Conservation (phyloP, 108 stramenopile genomes). For the Skeletonema marinoi region DNA sequence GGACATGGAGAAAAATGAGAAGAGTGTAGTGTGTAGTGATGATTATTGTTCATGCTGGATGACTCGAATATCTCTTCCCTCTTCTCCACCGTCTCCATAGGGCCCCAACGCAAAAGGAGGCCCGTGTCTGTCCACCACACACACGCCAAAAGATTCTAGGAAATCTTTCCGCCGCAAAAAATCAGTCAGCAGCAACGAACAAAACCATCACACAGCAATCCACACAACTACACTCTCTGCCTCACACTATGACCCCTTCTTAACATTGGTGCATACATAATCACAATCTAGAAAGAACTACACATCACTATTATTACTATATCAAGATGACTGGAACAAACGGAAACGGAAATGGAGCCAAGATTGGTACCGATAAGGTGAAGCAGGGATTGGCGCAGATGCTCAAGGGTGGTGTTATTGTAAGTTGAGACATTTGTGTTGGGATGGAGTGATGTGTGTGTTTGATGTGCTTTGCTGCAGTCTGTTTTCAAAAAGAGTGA, state of each 20-base stretch:
- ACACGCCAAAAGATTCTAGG: background rate
- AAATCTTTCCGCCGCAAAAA: background rate
- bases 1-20: background rate
- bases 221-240: background rate
- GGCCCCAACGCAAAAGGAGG: too few species aligned
- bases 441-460: background rate
- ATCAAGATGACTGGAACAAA: conserved; percentile 32
- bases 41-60: too few species aligned
- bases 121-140: background rate
- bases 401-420: conserved; percentile 98
- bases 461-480: background rate
- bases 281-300: background rate
- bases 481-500: background rate
- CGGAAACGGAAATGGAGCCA: conserved; percentile 40
- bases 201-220: background rate
- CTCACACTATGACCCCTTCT: background rate
- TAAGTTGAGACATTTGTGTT: conserved; percentile 55
- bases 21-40: too few species aligned
- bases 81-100: too few species aligned
- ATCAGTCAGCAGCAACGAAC: background rate
- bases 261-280: background rate
- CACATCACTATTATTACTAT: too few species aligned
- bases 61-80: too few species aligned
- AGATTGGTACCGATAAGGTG: conserved; percentile 86
- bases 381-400: conserved; percentile 97